These are phyloP conservation scores for Balamuthia mandrillaris DNA, from an alignment of 208 protist species.

Conservation along the genomic window DNA sequence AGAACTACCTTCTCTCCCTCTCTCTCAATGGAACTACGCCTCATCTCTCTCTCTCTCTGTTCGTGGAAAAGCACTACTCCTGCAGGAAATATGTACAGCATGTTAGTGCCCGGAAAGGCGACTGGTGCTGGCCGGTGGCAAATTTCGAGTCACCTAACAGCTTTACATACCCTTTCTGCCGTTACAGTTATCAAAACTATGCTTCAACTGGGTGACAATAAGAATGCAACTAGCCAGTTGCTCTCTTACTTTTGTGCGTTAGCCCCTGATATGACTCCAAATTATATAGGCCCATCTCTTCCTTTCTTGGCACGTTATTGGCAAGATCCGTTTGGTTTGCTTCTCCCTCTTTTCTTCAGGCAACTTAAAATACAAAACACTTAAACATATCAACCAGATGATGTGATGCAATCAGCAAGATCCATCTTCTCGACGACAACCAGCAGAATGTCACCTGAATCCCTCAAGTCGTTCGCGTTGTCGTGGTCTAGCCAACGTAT, in stretches of 20 bases:
- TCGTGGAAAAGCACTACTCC: neutral
- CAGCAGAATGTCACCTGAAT: neutral
- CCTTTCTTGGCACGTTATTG: neutral
- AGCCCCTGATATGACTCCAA: neutral
- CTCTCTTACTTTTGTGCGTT: neutral
- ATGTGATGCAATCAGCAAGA: neutral
- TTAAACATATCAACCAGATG: neutral
- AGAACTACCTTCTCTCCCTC: neutral
- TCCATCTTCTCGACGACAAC: neutral
- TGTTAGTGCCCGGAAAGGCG: neutral
- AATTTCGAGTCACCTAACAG: neutral
- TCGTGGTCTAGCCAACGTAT: neutral
- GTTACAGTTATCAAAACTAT: neutral
- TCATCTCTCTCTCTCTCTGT: neutral
- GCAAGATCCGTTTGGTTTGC: slow-evolving; percentile 7
- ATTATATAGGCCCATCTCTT: neutral
- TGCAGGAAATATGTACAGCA: neutral
- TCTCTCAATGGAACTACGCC: too few relatives aligned
- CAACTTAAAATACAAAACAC: neutral
- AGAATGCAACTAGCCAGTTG: neutral
- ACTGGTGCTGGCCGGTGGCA: neutral
- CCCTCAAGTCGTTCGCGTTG: neutral
- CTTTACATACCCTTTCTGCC: neutral
- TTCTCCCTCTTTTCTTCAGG: neutral
- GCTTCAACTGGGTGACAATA: neutral